Conservation (phyloP, 352 stramenopile species). For the Pythium insidiosum region DNA sequence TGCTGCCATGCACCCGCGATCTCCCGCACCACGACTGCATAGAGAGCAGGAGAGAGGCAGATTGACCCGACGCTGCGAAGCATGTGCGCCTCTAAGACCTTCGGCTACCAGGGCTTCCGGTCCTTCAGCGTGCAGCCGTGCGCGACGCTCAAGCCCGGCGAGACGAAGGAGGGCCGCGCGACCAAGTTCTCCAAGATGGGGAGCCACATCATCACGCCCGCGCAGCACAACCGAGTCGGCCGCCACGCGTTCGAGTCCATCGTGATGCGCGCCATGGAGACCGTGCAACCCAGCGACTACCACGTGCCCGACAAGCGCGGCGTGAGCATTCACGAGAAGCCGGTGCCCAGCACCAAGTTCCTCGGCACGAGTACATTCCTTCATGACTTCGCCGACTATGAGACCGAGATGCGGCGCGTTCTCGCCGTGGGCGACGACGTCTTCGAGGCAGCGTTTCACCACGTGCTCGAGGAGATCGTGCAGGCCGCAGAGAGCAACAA, state of each 20-base stretch:
- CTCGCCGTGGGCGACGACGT: conserved; percentile 19
- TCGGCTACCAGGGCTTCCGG: conserved; percentile 74
- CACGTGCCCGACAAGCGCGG: conserved; percentile 46
- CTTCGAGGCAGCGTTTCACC: conserved; percentile 43
- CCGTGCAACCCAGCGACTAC: conserved; percentile 52
- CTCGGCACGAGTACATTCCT: conserved; percentile 53
- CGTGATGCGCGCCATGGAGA: conserved; percentile 23
- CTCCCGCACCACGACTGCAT: too few species aligned
- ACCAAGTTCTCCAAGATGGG: conserved; percentile 79
- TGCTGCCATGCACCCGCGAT: too few species aligned
- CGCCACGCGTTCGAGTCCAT: conserved; percentile 46
- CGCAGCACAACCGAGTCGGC: conserved; percentile 49
- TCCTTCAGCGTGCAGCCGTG: conserved; percentile 62
- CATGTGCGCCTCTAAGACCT: conserved; percentile 19
- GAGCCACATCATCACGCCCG: conserved; percentile 49
- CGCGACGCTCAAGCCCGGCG: conserved; percentile 66
- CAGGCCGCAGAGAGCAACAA: conserved; percentile 37
- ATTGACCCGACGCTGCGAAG: too few species aligned
- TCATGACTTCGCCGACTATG: conserved; percentile 49
- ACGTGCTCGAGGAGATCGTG: conserved; percentile 11
- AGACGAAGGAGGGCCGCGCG: conserved; percentile 49
- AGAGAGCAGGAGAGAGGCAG: too few species aligned
- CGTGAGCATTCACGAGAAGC: conserved; percentile 36
- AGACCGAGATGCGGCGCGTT: conserved; percentile 34
- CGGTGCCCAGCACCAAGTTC: conserved; percentile 28